These are phyloP conservation scores for Clarireedia hainanense DNA, from an alignment of 2,329 filamentous ascomycete species.

Conservation along the genomic window DNA sequence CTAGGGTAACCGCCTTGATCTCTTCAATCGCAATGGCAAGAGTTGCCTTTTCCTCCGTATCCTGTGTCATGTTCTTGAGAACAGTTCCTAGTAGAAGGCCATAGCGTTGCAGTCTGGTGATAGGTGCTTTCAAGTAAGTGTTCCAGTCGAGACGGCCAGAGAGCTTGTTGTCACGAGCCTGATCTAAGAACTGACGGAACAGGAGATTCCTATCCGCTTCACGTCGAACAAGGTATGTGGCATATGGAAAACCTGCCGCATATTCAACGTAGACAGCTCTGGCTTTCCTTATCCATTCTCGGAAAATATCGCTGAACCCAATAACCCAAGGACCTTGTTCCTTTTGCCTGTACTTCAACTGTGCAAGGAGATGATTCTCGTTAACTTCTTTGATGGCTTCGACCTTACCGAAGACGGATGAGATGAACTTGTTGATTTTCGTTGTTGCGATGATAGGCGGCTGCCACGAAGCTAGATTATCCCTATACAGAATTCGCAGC, in stretches of 20 bases:
- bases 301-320: slow-evolving; percentile 94
- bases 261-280: slow-evolving; percentile 86
- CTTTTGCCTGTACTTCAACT: slow-evolving; percentile 92
- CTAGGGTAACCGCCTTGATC: slow-evolving; percentile 79
- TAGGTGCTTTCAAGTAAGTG: slow-evolving; percentile 86
- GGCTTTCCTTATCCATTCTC: slow-evolving; percentile 97
- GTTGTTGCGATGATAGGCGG: slow-evolving; percentile 76
- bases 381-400: slow-evolving; percentile 86
- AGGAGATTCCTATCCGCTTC: slow-evolving; percentile 78
- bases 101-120: slow-evolving; percentile 88
- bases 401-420: slow-evolving; percentile 82
- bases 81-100: slow-evolving; percentile 76
- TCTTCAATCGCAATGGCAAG: slow-evolving; percentile 80
- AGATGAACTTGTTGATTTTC: slow-evolving; percentile 70
- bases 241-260: slow-evolving; percentile 77
- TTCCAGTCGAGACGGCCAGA: slow-evolving; percentile 87
- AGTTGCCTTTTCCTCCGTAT: slow-evolving; percentile 85
- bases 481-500: slow-evolving; percentile 75
- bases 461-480: slow-evolving; percentile 63
- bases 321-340: slow-evolving; percentile 93
- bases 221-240: slow-evolving; percentile 73
- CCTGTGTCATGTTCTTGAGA: slow-evolving; percentile 71
- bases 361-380: slow-evolving; percentile 83
- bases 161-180: slow-evolving; percentile 67
- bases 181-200: slow-evolving; percentile 79